Evolutionary conservation across 345 rosid species (phyloP), one percentile per base, ranked within the genome.

Genomic region (Acer negundo): DNA sequence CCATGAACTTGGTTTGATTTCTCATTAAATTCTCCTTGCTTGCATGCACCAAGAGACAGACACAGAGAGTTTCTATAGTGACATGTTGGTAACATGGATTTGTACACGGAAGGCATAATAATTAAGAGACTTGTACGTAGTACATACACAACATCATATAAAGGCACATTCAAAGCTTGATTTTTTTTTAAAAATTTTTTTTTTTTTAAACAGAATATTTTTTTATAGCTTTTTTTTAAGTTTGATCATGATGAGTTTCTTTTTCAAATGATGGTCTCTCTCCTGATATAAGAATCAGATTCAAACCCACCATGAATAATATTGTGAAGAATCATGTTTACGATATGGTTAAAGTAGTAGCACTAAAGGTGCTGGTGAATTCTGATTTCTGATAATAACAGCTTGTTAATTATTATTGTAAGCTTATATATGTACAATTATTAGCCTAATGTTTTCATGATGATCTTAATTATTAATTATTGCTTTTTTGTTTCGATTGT

Each of bases 271-370:
- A 24, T 46, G 69, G 74, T 40, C 38, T 31, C n/a, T 17, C 4
- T 40, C 64, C 44, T 22, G 70, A 62, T 40, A 72, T 61, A 76
- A 75, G 86, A 80, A 80, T 80, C 72, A 76, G 86, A 76, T 71
- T 69, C 80, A 70, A 75, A 68, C 62, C 72, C 69, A 42, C 40
- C 20, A 74, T 75, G 56, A 64, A 47, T 35, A 58, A 6, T 59
- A 59, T 49, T 12, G 47, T 69, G 72, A 46, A 59, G 82, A 83
- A 77, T 81, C 69, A 55, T 68, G 69, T 35, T 44, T 35, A 9
- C 28, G 17, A 24, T 72, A 42, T 62, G 76, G 75, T 22, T 73
- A 58, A 73, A 56, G 78, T 28, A 38, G 16, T 62, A 15, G 78
- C 23, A 38, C 16, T 62, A 15, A 65, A 75, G 63, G 70, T 75